Conservation (phyloP, 2,329 filamentous ascomycete genomes). For the Pezicula carpinea region DNA sequence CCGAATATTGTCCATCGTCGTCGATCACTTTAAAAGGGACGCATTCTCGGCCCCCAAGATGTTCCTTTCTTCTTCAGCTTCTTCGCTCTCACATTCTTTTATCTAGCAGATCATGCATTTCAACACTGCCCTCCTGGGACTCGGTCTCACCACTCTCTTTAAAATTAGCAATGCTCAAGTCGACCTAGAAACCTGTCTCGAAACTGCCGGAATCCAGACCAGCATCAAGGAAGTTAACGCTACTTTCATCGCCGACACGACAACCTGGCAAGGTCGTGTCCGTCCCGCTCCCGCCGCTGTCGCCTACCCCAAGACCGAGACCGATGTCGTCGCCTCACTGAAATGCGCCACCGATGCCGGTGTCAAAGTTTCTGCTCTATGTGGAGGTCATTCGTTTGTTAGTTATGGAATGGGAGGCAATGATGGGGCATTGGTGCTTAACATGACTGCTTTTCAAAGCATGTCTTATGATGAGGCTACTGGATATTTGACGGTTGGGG, state of each 20-base stretch:
- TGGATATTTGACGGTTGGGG: slow-evolving; percentile 22
- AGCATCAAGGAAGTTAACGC: not conserved
- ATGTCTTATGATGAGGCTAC: slow-evolving; percentile 36
- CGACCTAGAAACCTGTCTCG: not conserved
- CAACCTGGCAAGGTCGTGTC: not conserved
- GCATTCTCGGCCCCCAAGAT: no score
- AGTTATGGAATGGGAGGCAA: slow-evolving; percentile 41
- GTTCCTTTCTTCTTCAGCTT: no score
- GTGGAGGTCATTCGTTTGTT: slow-evolving; percentile 48
- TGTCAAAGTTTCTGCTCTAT: slow-evolving; percentile 42
- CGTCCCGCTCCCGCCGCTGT: not conserved
- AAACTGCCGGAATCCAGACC: not conserved
- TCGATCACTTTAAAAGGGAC: no score
- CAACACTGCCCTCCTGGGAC: not conserved
- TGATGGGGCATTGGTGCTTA: slow-evolving; percentile 16
- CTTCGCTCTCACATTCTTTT: no score
- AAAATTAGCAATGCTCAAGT: not conserved
- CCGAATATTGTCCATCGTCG: no score
- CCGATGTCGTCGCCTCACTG: slow-evolving; percentile 37
- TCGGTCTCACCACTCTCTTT: not conserved
- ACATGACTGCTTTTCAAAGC: slow-evolving; percentile 32
- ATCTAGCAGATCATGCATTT: not conserved
- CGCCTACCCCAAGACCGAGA: not conserved
- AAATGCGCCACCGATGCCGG: slow-evolving; percentile 35
- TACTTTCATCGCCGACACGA: not conserved